A percentile compares a stretch with the other conserved stretches of the same genome.
phyloP scores from a whole-genome alignment of 2,329 filamentous ascomycete species.

The Aspergillus aculeatus region DNA sequence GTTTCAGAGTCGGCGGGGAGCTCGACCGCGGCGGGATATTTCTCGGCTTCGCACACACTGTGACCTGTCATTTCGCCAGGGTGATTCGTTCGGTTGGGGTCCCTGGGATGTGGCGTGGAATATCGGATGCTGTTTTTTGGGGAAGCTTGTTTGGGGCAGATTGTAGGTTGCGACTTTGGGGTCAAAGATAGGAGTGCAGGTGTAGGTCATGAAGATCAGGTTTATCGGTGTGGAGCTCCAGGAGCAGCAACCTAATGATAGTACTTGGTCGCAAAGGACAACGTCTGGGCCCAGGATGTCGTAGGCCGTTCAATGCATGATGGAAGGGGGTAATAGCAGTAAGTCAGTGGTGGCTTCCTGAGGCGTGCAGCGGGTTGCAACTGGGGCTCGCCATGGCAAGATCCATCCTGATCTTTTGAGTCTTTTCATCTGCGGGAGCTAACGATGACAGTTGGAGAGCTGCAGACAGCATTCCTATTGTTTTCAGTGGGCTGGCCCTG shows the following conservation, averaged over 20 bases:
- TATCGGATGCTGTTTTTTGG: neutral
- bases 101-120: neutral
- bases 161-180: neutral
- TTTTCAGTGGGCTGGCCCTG: neutral
- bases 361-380: neutral
- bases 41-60: neutral
- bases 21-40: neutral
- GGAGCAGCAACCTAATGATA: neutral
- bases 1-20: conserved; percentile 4
- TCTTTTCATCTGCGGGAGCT: neutral
- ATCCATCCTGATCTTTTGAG: neutral
- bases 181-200: neutral
- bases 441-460: neutral
- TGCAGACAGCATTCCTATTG: neutral
- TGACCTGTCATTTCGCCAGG: neutral
- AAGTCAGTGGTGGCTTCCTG: neutral
- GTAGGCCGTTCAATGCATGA: neutral
- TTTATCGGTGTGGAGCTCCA: neutral
- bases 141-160: neutral
- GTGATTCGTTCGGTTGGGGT: neutral
- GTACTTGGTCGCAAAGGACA: neutral
- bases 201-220: neutral
- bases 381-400: neutral
- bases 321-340: neutral
- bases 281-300: neutral